These are phyloP conservation scores for Saposhnikovia divaricata DNA, from an alignment of 129 eudicot species.

Conservation along the genomic window DNA sequence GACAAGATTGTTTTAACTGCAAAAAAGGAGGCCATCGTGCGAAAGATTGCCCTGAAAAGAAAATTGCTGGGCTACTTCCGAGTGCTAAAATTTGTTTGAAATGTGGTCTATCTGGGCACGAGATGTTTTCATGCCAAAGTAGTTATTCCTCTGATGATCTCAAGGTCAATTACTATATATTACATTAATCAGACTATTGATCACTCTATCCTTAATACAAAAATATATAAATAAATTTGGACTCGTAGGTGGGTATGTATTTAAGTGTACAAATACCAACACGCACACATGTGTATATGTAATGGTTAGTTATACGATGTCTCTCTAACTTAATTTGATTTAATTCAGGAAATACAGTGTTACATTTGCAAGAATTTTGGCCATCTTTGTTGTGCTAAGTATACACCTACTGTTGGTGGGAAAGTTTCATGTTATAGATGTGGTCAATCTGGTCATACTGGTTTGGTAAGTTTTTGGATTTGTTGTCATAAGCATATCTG, in stretches of 20 bases:
- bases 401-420: constrained; percentile 32
- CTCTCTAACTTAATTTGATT: constrained; percentile 1
- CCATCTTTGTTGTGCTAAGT: constrained; percentile 73
- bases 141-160: constrained; percentile 67
- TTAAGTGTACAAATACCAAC: not conserved
- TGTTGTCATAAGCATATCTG: not conserved
- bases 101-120: constrained; percentile 88
- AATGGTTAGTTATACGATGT: not conserved
- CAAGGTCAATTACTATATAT: constrained; percentile 39
- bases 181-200: not conserved
- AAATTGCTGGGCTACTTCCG: constrained; percentile 24
- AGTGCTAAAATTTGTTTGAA: constrained; percentile 58
- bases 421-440: constrained; percentile 87
- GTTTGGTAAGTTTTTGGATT: constrained; percentile 49
- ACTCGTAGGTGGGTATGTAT: not conserved
- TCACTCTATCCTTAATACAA: not conserved
- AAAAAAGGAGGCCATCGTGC: constrained; percentile 87
- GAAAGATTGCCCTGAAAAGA: constrained; percentile 75
- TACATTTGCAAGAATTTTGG: constrained; percentile 77
- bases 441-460: constrained; percentile 83
- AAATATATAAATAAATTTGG: not conserved
- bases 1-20: constrained; percentile 79
- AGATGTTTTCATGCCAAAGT: constrained; percentile 62
- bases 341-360: constrained; percentile 70
- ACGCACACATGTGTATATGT: not conserved